Base-by-base conservation (phyloP, 2,329 filamentous ascomycete species). In the Chaetomium olivaceum region DNA sequence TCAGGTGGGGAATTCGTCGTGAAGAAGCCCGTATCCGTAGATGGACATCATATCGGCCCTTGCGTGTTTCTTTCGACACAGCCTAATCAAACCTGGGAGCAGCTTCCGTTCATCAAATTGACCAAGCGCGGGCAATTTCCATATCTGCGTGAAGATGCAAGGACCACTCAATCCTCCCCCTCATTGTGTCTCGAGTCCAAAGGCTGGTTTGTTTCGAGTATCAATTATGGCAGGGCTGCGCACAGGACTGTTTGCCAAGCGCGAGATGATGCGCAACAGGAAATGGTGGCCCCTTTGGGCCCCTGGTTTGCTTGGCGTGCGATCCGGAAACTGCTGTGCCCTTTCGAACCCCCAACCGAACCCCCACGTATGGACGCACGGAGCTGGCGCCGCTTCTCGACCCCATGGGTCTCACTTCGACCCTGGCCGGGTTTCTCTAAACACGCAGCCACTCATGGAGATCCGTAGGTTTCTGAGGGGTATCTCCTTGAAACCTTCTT, bases 191-290 rank as follows among this genome's bases (percentile, higher is more conserved):
- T 19, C n/a, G 39, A 27, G 33, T 6, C 8, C 19, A 31, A 23
- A 56, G 29, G 29, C 19, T 21, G 6, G 12, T 6, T 33, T 29
- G 64, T 67, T 67, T 64, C 58, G 61, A 58, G 25, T 21, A 62
- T 62, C 64, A 60, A 54, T 61, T 48, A 50, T 48, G n/a, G 9
- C 51, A 25, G 46, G 56, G 33, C 31, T 21, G 51, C 54, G 54
- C 62, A 65, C 52, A 27, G 36, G 56, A 25, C 65, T 8, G 48
- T 19, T n/a, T 51, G 58, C 62, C 58, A 63, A 63, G 51, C 9
- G 21, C 50, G 36, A 43, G 27, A 43, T 67, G 65, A 58, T 64
- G 62, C 58, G 54, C 58, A 48, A 67, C 61, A 27, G 48, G 25
- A 21, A 27, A 48, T 43, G 39, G 16, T 43, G 16, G 39, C 5